Evolutionary conservation across 2,329 filamentous ascomycete genomes (phyloP).

Genomic region (Cyphellophora attinorum): DNA sequence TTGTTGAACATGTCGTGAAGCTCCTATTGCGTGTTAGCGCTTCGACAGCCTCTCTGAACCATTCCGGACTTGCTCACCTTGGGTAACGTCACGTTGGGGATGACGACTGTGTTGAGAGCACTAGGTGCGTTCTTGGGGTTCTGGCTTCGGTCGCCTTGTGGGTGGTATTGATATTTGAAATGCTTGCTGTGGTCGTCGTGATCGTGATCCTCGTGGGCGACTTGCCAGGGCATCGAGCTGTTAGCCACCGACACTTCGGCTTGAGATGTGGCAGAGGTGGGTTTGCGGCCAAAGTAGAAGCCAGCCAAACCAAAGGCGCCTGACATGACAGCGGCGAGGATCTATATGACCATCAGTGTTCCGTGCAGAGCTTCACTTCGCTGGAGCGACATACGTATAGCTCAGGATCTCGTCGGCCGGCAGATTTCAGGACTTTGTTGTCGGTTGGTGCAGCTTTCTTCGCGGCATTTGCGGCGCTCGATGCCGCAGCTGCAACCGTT

Average conservation of each 20-base stretch:
- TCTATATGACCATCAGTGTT: slow-evolving; percentile 40
- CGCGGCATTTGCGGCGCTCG: slow-evolving; percentile 35
- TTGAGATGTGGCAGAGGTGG: slow-evolving; percentile 78
- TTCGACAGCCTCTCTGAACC: slow-evolving; percentile 1
- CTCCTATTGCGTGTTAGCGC: slow-evolving; percentile 48
- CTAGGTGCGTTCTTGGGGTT: slow-evolving; percentile 82
- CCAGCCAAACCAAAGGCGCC: slow-evolving; percentile 79
- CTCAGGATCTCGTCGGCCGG: slow-evolving; percentile 61
- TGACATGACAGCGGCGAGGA: slow-evolving; percentile 85
- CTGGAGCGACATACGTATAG: slow-evolving; percentile 52
- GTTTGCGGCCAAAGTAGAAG: slow-evolving; percentile 70
- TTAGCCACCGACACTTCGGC: slow-evolving; percentile 62
- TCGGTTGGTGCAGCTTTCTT: slow-evolving; percentile 4
- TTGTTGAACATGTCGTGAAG: slow-evolving; percentile 99
- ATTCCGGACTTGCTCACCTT: slow-evolving; percentile 49
- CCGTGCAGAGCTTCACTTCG: background rate
- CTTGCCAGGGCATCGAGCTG: slow-evolving; percentile 87
- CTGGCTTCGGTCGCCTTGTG: slow-evolving; percentile 68
- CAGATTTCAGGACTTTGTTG: slow-evolving; percentile 45
- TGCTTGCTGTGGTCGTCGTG: slow-evolving; percentile 50
- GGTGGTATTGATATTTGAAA: slow-evolving; percentile 70
- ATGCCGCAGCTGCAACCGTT: slow-evolving; percentile 18
- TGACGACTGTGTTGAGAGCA: slow-evolving; percentile 86
- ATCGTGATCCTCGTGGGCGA: slow-evolving; percentile 55
- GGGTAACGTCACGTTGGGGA: slow-evolving; percentile 87